Evolutionary conservation across 768 basidiomycete genomes (phyloP), one percentile per base, ranked within the genome.

Genomic region (Lentinus tigrinus): DNA sequence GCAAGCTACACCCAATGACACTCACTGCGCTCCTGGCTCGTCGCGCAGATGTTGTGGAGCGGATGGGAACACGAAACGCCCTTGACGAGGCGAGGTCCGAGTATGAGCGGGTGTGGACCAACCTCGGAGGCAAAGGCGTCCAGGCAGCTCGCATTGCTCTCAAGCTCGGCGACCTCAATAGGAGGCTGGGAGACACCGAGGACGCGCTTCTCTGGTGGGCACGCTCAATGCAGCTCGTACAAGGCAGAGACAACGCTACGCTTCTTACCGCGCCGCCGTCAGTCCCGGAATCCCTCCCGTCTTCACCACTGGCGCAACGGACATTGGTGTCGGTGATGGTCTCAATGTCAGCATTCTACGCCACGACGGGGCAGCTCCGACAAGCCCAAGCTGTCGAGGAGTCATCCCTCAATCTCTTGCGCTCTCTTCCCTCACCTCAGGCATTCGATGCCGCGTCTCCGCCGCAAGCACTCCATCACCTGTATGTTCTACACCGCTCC

Each of bases 181-280:
- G 75, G 50, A 78, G 84, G 36, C 70, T 89, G 24, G 83, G 83
- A 6, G 74, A 83, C 23, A 62, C 70, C 9, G 73, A 75, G 9
- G 81, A 81, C 43, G 88, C 88, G 4, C 64, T 87, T 43, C 65
- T 73, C 26, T 91, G 89, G 90, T 92, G 89, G 90, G 66, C 74
- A 9, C 79, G 80, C 40, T 78, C 87, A 13, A 73, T 88, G 26
- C 70, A 75, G 44, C 71, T 89, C 27, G 72, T 75, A 16, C 69
- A 73, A 56, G 76, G 73, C n/a, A 48, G 56, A 13, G 67, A 67
- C 3, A 60, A 64, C 10, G 34, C 67, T 16, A 57, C 70, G 39
- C 43, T 59, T 36, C 56, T 63, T 52, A 17, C 55, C 4, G 55
- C 38, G 9, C 34, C 49, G 9, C 69, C 70, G 21, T 27, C 58